Base-by-base conservation (phyloP, 2,329 filamentous ascomycete genomes). In the Penicillium hesseltinei region DNA sequence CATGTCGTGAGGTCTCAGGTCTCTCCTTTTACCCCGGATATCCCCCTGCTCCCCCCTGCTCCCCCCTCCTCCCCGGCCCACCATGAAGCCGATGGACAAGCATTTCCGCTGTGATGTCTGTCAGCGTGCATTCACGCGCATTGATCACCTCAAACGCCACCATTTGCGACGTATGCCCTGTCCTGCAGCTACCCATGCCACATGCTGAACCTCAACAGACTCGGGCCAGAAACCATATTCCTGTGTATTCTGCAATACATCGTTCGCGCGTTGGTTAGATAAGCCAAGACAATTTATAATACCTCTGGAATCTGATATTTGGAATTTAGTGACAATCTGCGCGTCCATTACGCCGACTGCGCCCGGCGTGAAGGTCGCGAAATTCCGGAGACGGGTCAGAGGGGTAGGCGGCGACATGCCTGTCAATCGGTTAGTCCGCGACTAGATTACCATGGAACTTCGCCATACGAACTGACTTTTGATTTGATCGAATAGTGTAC, bases 141-240 rank as follows among this genome's bases (percentile, higher is more conserved):
- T 78, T 65, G 78, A 80, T 69, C 78, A 80, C 64, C 66, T 80
- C 36, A 80, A 79, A 63, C 69, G 78, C 54, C 78, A 80, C 62
- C 75, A 79, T 60, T 68, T 79, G 39, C 71, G 77, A 57, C 78
- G 78, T 79, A 73, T 63, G 29, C 47, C 54, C 54, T 40, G 38
- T 39, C 49, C 40, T 50, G 50, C 55, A 51, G 42, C 29, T 40
- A 51, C 53, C 51, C 39, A 33, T 52, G 23, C 40, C 53, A 44
- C 57, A 59, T 44, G 46, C 57, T 66, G 42, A 63, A 36, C 43
- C 35, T 54, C 38, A 17, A 46, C 64, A 80, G 77, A 80, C 69
- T 76, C 78, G 39, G 78, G 78, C 33, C 66, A 78, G n/a, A 79
- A 77, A 58, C 77, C 78, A 8, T 80, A 79, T 62, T 74, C 75